Percentiles rank a stretch among this genome's conserved stretches.
These are phyloP conservation scores for Alternaria angustiovoidea DNA, from an alignment of 2,329 filamentous ascomycete species.

Conservation along the genomic window DNA sequence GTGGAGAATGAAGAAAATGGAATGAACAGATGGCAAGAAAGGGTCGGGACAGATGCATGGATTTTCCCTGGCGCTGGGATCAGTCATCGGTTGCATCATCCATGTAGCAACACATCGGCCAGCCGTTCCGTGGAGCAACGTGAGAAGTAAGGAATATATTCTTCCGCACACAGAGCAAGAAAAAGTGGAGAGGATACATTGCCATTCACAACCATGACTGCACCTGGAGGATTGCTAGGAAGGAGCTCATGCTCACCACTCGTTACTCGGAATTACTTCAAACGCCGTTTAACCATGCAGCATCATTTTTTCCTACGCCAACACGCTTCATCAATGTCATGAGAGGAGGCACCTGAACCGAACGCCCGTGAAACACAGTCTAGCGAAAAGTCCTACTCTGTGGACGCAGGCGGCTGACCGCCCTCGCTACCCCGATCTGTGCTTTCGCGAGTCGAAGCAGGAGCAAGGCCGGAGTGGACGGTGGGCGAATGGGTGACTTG, in stretches of 20 bases:
- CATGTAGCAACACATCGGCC: not conserved
- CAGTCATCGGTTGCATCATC: not conserved
- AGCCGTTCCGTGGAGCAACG: not conserved
- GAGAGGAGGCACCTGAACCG: not conserved
- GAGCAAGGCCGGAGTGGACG: slow-evolving; percentile 37
- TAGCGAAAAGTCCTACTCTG: slow-evolving; percentile 6
- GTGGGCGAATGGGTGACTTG: slow-evolving; percentile 44
- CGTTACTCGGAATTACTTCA: not conserved
- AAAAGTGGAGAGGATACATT: not conserved
- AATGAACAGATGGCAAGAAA: not conserved
- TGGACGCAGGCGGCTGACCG: slow-evolving; percentile 6
- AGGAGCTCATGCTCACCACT: not conserved
- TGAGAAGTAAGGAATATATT: not conserved
- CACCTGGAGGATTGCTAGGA: not conserved
- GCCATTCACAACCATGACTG: not conserved
- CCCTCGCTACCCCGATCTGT: slow-evolving; percentile 10
- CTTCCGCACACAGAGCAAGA: not conserved
- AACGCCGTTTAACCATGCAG: not conserved
- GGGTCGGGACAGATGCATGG: not conserved
- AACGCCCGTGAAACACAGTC: slow-evolving; percentile 4
- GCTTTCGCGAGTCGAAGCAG: slow-evolving; percentile 26
- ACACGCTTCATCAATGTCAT: slow-evolving; percentile 4
- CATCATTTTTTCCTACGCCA: not conserved
- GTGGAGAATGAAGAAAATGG: not conserved
- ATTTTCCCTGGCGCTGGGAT: not conserved